These are phyloP conservation scores for Pestalotiopsis sp. DNA, from an alignment of 2,329 filamentous ascomycete species.

Conservation along the genomic window DNA sequence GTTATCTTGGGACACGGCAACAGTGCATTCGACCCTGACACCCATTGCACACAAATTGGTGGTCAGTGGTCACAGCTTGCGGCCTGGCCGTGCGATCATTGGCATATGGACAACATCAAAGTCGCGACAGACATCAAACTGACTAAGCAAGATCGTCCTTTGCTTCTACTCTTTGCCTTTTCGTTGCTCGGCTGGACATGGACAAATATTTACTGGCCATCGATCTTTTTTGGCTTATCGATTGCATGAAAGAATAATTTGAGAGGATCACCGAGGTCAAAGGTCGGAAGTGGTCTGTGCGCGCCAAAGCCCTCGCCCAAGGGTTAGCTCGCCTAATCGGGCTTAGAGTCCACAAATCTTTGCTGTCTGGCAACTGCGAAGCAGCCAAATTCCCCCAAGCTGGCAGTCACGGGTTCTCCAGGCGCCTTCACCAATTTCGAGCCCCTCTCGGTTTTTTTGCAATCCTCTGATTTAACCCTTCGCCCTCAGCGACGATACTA, in stretches of 20 bases:
- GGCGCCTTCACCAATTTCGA: constrained; percentile 13
- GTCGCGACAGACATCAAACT: no score
- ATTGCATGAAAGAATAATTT: not conserved
- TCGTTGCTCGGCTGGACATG: not conserved
- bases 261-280: not conserved
- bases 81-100: no score
- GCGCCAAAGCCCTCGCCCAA: constrained; percentile 11
- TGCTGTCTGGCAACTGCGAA: constrained; percentile 7
- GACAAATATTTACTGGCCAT: not conserved
- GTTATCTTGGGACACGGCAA: no score
- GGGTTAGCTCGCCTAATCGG: constrained; percentile 16
- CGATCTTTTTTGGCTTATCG: not conserved
- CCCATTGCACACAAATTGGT: no score
- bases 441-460: constrained; percentile 16
- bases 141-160: no score
- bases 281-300: constrained; percentile 4
- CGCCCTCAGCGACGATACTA: constrained; percentile 11
- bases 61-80: no score
- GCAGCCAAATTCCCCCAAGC: constrained; percentile 12
- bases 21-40: no score
- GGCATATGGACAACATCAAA: no score
- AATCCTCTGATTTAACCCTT: constrained; percentile 8
- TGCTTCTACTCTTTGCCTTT: no score
- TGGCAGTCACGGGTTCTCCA: constrained; percentile 11
- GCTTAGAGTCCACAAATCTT: constrained; percentile 15